phyloP scores from a whole-genome alignment of 805 yeast genomes.

The Myxozyma vanderwaltii region DNA sequence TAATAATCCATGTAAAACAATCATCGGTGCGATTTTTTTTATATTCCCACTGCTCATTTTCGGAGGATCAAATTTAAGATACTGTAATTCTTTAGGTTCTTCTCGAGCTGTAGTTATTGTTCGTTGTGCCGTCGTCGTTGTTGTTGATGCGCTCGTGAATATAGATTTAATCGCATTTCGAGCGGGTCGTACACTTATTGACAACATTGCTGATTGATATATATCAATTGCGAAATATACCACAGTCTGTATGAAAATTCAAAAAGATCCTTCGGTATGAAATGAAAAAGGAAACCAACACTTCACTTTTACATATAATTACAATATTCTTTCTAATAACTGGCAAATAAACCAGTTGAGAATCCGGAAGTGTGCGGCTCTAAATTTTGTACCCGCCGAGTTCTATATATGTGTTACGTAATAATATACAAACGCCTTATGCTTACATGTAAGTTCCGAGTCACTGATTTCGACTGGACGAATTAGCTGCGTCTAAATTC shows the following conservation, averaged over 20 bases:
- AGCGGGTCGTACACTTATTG: no score
- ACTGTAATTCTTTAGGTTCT: slow-evolving; percentile 37
- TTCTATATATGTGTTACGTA: background rate
- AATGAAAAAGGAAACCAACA: no score
- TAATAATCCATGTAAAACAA: slow-evolving; percentile 85
- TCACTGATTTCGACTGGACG: background rate
- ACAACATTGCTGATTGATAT: no score
- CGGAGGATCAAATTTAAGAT: slow-evolving; percentile 50
- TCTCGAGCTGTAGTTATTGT: background rate
- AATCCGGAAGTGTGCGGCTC: slow-evolving; percentile 2
- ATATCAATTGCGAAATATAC: no score
- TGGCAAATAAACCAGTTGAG: background rate
- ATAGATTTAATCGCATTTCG: no score
- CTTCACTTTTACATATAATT: background rate
- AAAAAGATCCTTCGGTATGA: no score
- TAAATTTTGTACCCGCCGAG: background rate
- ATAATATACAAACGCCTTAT: background rate
- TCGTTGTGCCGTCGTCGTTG: background rate
- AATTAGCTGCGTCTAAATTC: slow-evolving; percentile 5
- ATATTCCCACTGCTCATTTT: slow-evolving; percentile 8
- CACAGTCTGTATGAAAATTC: no score
- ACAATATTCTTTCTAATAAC: background rate
- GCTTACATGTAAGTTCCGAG: slow-evolving; percentile 10
- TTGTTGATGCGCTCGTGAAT: background rate
- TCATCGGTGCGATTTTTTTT: slow-evolving; percentile 52